These are phyloP conservation scores for Calendula officinalis DNA, from an alignment of 129 eudicot species.

Conservation along the genomic window DNA sequence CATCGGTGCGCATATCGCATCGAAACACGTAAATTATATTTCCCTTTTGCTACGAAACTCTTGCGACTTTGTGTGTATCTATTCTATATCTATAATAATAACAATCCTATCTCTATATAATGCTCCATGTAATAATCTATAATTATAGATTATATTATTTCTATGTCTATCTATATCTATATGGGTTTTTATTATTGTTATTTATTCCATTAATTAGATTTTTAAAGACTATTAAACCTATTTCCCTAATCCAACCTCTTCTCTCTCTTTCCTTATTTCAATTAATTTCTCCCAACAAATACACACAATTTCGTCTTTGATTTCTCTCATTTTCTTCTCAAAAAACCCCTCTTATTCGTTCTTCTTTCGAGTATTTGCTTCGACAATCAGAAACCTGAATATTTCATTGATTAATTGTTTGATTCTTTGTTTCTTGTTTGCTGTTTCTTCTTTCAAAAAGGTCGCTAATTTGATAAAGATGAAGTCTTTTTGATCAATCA, in stretches of 20 bases:
- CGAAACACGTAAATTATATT: conserved; percentile 25
- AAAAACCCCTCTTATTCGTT: conserved; percentile 22
- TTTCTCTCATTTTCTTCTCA: conserved; percentile 18
- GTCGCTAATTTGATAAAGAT: conserved; percentile 5
- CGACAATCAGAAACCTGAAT: conserved; percentile 4
- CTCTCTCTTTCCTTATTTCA: background rate
- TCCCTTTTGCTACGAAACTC: conserved; percentile 27
- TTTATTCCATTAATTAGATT: background rate
- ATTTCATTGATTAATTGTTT: conserved; percentile 17
- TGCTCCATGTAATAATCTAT: too few species aligned
- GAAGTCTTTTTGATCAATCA: conserved; percentile 21
- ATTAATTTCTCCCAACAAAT: conserved; percentile 29
- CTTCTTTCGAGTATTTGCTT: conserved; percentile 21
- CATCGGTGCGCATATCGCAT: conserved; percentile 11
- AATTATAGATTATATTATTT: background rate
- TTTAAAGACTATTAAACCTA: background rate
- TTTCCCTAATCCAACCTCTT: conserved; percentile 11
- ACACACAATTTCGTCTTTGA: conserved; percentile 32
- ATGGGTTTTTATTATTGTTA: too few species aligned
- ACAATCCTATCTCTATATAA: too few species aligned
- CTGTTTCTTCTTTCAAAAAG: background rate
- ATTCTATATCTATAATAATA: background rate
- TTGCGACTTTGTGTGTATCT: conserved; percentile 30
- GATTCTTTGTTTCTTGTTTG: conserved; percentile 9
- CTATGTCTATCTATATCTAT: background rate